Percentiles rank a stretch among this genome's conserved stretches.
Evolutionary conservation across 176 grass and related monocot genomes (phyloP).

Genomic region (Panicum miliaceum): DNA sequence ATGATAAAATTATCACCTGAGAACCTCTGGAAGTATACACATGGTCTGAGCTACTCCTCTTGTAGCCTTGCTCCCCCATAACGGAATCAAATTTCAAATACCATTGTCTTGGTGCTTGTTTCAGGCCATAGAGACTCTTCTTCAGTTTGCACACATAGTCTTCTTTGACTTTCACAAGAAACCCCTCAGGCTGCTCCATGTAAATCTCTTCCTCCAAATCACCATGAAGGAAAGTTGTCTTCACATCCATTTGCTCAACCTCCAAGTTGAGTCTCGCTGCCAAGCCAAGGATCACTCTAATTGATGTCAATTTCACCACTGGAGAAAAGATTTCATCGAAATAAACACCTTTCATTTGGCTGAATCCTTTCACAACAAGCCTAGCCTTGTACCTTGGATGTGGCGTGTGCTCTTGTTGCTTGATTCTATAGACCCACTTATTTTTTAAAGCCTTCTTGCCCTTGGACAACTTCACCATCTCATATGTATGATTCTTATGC

Average conservation of each 20-base stretch:
- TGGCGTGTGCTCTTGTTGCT: not conserved
- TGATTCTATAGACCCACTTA: constrained; percentile 13
- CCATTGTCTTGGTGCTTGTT: no score
- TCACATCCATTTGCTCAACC: constrained; percentile 30
- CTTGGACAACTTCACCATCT: not conserved
- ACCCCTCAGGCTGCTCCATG: no score
- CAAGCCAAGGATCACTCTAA: not conserved
- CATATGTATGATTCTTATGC: constrained; percentile 27
- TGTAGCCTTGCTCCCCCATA: no score
- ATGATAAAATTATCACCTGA: no score
- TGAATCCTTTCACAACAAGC: not conserved
- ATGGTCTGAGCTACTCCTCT: no score
- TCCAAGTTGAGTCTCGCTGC: not conserved
- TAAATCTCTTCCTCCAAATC: no score
- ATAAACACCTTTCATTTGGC: not conserved
- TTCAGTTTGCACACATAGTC: no score
- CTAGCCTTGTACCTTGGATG: not conserved
- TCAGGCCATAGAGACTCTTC: no score
- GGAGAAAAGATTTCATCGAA: constrained; percentile 18
- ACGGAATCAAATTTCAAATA: no score
- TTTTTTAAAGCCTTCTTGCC: not conserved
- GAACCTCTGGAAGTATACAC: no score
- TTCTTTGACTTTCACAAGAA: no score
- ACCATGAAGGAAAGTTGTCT: constrained; percentile 1
- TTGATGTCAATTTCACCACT: constrained; percentile 9